Evolutionary conservation across 1,139 yeast genomes (phyloP).

Genomic region (Candida sp.): DNA sequence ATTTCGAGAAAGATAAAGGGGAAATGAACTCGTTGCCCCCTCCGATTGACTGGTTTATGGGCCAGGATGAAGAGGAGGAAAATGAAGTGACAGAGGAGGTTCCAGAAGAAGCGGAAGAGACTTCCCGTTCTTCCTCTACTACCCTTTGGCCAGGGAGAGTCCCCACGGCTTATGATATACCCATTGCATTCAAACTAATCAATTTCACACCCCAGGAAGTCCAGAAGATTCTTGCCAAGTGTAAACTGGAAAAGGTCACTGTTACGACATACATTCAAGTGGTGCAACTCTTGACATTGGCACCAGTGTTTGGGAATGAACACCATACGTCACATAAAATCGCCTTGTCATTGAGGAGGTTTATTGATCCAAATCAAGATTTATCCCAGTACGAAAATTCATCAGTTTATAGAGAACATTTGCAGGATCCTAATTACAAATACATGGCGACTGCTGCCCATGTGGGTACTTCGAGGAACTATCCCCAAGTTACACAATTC

Average conservation of each 20-base stretch:
- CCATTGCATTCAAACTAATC: slow-evolving; percentile 28
- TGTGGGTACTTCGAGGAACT: slow-evolving; percentile 25
- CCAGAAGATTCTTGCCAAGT: slow-evolving; percentile 19
- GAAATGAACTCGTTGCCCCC: slow-evolving; percentile 30
- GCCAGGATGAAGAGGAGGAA: slow-evolving; percentile 6
- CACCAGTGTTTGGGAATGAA: slow-evolving; percentile 23
- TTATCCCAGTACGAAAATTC: neutral
- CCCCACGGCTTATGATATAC: slow-evolving; percentile 11
- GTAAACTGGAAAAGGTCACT: slow-evolving; percentile 29
- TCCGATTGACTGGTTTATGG: slow-evolving; percentile 24
- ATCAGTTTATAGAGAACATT: slow-evolving; percentile 14
- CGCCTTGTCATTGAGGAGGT: slow-evolving; percentile 36
- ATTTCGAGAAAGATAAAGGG: slow-evolving; percentile 15
- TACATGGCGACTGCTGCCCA: slow-evolving; percentile 34
- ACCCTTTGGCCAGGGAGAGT: slow-evolving; percentile 32
- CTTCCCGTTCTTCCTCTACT: slow-evolving; percentile 13
- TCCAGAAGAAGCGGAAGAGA: too few relatives aligned
- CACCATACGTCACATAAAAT: slow-evolving; percentile 22
- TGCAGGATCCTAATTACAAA: slow-evolving; percentile 19
- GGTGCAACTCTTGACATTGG: slow-evolving; percentile 23
- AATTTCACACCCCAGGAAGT: slow-evolving; percentile 25
- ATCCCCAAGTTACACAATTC: slow-evolving; percentile 28
- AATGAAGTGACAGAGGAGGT: too few relatives aligned
- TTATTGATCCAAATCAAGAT: slow-evolving; percentile 14
- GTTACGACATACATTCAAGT: slow-evolving; percentile 32